These are phyloP conservation scores for Leucogyrophana mollusca DNA, from an alignment of 768 basidiomycete species.

Conservation along the genomic window DNA sequence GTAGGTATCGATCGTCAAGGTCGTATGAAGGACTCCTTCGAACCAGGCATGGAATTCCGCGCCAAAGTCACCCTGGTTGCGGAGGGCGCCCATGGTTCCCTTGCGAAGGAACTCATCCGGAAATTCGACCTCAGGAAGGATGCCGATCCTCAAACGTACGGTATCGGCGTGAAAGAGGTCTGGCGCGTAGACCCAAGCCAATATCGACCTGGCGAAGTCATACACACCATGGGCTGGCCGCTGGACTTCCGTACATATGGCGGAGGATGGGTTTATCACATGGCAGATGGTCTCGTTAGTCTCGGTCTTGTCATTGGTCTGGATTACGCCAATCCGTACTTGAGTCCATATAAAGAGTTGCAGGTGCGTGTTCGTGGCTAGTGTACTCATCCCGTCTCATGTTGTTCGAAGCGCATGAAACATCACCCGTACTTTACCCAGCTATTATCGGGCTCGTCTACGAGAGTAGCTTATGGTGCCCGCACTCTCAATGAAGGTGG, in stretches of 20 bases:
- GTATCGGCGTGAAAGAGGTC: conserved; percentile 94
- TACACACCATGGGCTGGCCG: conserved; percentile 96
- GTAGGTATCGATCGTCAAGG: conserved; percentile 83
- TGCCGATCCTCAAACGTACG: conserved; percentile 89
- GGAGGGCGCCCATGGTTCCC: conserved; percentile 92
- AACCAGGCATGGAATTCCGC: conserved; percentile 95
- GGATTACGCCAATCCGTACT: conserved; percentile 92
- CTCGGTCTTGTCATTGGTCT: conserved; percentile 90
- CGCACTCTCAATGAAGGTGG: conserved; percentile 93
- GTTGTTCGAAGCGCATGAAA: conserved; percentile 70
- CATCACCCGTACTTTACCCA: conserved; percentile 90
- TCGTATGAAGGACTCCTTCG: conserved; percentile 81
- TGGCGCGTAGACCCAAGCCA: conserved; percentile 77
- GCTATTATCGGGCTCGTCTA: conserved; percentile 70
- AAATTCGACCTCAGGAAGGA: conserved; percentile 70
- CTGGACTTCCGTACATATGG: conserved; percentile 75
- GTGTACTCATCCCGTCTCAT: conserved; percentile 5
- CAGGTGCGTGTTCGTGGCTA: conserved; percentile 53
- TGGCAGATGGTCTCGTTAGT: conserved; percentile 87
- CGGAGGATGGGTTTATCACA: conserved; percentile 94
- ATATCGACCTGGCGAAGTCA: conserved; percentile 71
- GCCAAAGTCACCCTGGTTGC: conserved; percentile 90
- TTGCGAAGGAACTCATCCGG: conserved; percentile 76
- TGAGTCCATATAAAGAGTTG: conserved; percentile 90
- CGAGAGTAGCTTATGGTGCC: conserved; percentile 88